Percentiles rank a stretch among this genome's conserved stretches.
Conservation (phyloP, 2,329 filamentous ascomycete species). For the Diplodia sapinea region DNA sequence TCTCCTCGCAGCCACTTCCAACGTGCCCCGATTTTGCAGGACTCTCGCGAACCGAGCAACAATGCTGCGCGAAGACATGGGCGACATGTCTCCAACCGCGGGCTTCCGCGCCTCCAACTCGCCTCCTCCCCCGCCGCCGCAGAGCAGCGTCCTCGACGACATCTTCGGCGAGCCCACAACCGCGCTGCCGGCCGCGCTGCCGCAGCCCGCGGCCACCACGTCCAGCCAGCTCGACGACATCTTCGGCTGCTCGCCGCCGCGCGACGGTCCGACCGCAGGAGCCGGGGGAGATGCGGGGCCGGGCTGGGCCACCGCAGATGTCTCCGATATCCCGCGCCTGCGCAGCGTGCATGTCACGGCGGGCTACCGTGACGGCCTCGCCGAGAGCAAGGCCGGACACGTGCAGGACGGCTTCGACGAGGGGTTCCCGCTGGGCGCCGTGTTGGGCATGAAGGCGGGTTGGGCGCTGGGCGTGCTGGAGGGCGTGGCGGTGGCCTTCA, state of each 20-base stretch:
- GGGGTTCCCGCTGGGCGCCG: constrained; percentile 83
- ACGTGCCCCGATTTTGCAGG: background rate
- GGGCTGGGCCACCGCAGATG: constrained; percentile 44
- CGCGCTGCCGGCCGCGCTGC: constrained; percentile 29
- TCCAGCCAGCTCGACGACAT: constrained; percentile 52
- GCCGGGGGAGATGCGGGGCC: too few relatives aligned
- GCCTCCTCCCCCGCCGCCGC: constrained; percentile 8
- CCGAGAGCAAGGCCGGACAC: constrained; percentile 72
- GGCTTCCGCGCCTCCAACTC: constrained; percentile 17
- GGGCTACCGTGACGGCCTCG: constrained; percentile 89
- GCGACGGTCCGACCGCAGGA: background rate
- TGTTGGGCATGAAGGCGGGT: constrained; percentile 76
- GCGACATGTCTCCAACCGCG: constrained; percentile 27
- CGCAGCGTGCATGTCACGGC: constrained; percentile 79
- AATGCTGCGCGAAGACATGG: constrained; percentile 26
- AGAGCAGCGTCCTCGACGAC: constrained; percentile 28
- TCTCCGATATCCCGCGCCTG: constrained; percentile 75
- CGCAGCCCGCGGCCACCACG: background rate
- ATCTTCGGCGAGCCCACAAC: constrained; percentile 29
- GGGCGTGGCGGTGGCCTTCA: constrained; percentile 64
- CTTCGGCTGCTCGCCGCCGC: constrained; percentile 49
- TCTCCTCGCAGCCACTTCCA: background rate
- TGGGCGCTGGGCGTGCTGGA: constrained; percentile 78
- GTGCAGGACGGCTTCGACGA: constrained; percentile 92
- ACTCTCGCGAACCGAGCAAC: background rate